These are phyloP conservation scores for Blakeslea trispora DNA, from an alignment of 371 early-diverging fungal genomes.

Conservation along the genomic window DNA sequence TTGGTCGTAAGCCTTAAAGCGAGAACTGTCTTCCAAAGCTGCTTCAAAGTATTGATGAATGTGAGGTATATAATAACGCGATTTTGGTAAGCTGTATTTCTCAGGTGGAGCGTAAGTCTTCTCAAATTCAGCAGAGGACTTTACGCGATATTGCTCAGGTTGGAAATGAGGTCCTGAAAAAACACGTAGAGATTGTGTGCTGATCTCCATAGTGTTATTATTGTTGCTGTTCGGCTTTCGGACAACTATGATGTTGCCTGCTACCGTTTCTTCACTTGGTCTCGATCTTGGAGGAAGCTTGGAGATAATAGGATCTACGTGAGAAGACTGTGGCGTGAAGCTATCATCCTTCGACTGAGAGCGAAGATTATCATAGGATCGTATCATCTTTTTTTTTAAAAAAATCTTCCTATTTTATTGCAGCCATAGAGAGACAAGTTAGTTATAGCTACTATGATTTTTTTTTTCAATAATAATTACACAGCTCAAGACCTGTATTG, in stretches of 20 bases:
- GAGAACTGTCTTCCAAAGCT: slow-evolving; percentile 16
- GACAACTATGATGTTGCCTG: not conserved
- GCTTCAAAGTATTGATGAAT: slow-evolving; percentile 13
- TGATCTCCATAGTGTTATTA: not conserved
- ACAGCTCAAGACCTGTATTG: too few relatives aligned
- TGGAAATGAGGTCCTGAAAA: slow-evolving; percentile 22
- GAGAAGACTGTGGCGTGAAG: not conserved
- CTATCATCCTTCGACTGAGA: too few relatives aligned
- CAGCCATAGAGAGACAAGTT: too few relatives aligned
- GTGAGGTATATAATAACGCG: slow-evolving; percentile 8
- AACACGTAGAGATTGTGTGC: slow-evolving; percentile 1
- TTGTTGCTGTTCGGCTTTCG: not conserved
- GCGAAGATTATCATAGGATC: too few relatives aligned
- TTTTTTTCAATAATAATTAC: too few relatives aligned
- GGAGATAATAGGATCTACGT: slow-evolving; percentile 6
- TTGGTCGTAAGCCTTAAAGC: slow-evolving; percentile 3
- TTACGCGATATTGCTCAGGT: slow-evolving; percentile 17
- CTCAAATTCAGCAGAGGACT: slow-evolving; percentile 1
- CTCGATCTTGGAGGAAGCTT: not conserved
- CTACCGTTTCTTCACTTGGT: not conserved
- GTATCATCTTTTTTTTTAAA: too few relatives aligned
- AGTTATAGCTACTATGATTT: too few relatives aligned
- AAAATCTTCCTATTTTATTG: too few relatives aligned
- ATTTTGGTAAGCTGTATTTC: not conserved
- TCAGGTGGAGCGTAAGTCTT: slow-evolving; percentile 1